Percentiles rank a stretch among this genome's conserved stretches.
phyloP scores from a whole-genome alignment of 2,329 filamentous ascomycete genomes.

The Nothopassalora personata region DNA sequence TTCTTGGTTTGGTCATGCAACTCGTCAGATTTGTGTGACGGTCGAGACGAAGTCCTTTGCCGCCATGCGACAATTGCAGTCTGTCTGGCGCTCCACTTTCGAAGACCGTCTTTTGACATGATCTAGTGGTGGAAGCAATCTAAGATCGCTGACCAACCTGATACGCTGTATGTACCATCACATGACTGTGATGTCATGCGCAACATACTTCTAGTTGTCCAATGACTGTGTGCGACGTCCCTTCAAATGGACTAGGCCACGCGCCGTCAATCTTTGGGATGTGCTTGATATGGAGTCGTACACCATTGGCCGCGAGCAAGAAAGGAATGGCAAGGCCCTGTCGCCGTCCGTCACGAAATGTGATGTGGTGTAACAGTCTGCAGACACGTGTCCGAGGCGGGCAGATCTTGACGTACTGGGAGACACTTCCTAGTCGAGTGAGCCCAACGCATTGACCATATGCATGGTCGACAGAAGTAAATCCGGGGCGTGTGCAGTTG shows the following conservation, averaged over 20 bases:
- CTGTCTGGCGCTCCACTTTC: no score
- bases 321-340: background rate
- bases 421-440: background rate
- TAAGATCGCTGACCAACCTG: background rate
- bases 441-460: background rate
- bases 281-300: background rate
- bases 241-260: background rate
- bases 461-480: background rate
- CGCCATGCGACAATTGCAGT: no score
- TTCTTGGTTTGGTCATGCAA: no score
- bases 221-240: background rate
- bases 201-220: background rate
- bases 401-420: background rate
- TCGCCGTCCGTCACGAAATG: background rate
- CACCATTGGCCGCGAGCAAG: background rate
- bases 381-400: background rate
- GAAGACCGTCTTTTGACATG: no score
- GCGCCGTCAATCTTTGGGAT: background rate
- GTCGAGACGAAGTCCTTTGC: no score
- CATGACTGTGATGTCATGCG: background rate
- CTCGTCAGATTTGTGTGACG: no score
- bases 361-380: background rate
- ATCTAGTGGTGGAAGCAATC: no score
- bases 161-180: background rate
- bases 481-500: background rate